These are phyloP conservation scores for Cornus suecica DNA, from an alignment of 148 eudicot species.

Conservation along the genomic window DNA sequence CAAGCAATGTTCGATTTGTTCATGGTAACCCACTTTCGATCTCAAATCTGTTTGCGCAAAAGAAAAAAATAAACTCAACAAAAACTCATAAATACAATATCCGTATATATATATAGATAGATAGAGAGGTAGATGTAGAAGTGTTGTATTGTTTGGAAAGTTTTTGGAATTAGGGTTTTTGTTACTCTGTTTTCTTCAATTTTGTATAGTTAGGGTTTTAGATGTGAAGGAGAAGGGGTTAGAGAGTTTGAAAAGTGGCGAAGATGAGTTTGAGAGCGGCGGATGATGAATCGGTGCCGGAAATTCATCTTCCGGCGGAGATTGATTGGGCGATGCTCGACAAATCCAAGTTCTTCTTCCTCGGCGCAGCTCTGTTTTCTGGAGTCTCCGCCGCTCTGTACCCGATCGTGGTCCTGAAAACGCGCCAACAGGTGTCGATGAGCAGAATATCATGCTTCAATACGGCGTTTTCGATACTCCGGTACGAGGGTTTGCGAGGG, in stretches of 20 bases:
- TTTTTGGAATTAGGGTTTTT: neutral
- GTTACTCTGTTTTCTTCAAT: neutral
- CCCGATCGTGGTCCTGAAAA: conserved; percentile 77
- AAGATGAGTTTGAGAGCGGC: conserved; percentile 61
- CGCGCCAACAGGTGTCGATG: conserved; percentile 63
- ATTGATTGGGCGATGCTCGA: conserved; percentile 85
- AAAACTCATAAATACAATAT: neutral
- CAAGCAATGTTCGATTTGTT: conserved; percentile 12
- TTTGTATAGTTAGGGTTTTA: neutral
- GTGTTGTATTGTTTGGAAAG: neutral
- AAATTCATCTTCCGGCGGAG: conserved; percentile 66
- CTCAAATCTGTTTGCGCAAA: conserved; percentile 21
- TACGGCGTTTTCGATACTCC: conserved; percentile 43
- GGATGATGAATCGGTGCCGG: conserved; percentile 44
- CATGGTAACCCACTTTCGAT: conserved; percentile 17
- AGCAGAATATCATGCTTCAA: conserved; percentile 36
- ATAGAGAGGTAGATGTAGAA: too few relatives aligned
- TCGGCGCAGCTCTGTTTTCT: conserved; percentile 85
- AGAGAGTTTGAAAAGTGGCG: conserved; percentile 21
- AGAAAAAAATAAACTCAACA: conserved; percentile 11
- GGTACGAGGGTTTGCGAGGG: conserved; percentile 54
- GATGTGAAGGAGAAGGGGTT: neutral
- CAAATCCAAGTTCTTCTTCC: conserved; percentile 75
- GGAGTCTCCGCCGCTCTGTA: conserved; percentile 70
- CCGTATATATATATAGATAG: neutral